These are phyloP conservation scores for Escallonia rubra DNA, from an alignment of 129 eudicot species.

Conservation along the genomic window DNA sequence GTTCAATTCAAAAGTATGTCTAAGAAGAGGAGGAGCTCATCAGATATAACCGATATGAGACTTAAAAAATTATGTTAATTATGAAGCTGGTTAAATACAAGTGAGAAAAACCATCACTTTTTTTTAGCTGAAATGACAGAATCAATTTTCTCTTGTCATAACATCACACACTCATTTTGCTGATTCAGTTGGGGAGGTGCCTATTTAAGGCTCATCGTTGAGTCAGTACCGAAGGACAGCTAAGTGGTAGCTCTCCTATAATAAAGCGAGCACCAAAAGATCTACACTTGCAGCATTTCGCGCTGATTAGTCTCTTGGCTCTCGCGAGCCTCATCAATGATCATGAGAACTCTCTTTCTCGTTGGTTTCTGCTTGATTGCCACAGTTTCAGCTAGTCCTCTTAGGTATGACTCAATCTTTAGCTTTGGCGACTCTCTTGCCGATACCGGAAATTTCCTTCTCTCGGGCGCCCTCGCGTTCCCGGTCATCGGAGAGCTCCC, in stretches of 20 bases:
- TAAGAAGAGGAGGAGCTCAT: no score
- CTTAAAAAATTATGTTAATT: no score
- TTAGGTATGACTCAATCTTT: slow-evolving; percentile 45
- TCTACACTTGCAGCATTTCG: background rate
- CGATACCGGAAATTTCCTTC: slow-evolving; percentile 74
- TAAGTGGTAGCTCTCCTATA: background rate
- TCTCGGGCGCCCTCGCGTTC: slow-evolving; percentile 47
- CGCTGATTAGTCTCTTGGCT: background rate
- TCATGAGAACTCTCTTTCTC: slow-evolving; percentile 28
- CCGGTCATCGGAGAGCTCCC: slow-evolving; percentile 67
- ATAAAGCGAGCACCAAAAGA: background rate
- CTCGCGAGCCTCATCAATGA: background rate
- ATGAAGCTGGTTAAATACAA: no score
- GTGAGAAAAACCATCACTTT: no score
- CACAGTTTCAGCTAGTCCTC: slow-evolving; percentile 22
- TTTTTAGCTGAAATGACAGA: no score
- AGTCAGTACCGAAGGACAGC: background rate
- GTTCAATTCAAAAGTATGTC: no score
- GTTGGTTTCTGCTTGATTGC: slow-evolving; percentile 16
- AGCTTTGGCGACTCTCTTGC: slow-evolving; percentile 86
- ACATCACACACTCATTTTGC: background rate
- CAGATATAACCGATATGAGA: no score
- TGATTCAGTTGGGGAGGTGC: slow-evolving; percentile 4
- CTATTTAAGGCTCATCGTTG: slow-evolving; percentile 2
- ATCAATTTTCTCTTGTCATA: no score